Percentiles rank a stretch among this genome's conserved stretches.
Conservation (phyloP, 805 yeast genomes). For the Yamadazyma sp. region DNA sequence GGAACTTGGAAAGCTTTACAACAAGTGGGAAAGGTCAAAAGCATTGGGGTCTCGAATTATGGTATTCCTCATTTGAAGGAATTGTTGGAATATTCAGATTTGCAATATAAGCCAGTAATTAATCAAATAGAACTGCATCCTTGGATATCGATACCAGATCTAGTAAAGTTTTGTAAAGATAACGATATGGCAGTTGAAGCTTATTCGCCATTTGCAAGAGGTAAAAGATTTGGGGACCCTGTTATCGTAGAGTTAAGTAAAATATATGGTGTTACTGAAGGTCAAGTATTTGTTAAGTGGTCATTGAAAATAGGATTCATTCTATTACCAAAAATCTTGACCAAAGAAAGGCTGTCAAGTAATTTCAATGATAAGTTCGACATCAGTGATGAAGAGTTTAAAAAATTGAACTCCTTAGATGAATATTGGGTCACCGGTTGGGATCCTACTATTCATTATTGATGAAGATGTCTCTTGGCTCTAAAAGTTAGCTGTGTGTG, state of each 20-base stretch:
- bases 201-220: constrained; percentile 69
- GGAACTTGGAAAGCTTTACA: constrained; percentile 80
- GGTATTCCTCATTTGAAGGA: constrained; percentile 23
- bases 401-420: constrained; percentile 22
- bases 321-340: constrained; percentile 66
- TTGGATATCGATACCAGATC: constrained; percentile 58
- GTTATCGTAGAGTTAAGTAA: constrained; percentile 47
- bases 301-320: constrained; percentile 67
- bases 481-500: no score
- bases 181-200: constrained; percentile 65
- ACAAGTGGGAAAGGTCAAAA: constrained; percentile 54
- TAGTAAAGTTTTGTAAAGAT: constrained; percentile 51
- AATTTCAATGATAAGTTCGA: constrained; percentile 39
- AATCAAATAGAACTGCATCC: constrained; percentile 35
- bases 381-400: constrained; percentile 24
- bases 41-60: constrained; percentile 37
- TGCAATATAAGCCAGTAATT: constrained; percentile 27
- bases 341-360: constrained; percentile 46
- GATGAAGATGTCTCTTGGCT: no score
- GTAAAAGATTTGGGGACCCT: constrained; percentile 42
- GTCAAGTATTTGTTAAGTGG: constrained; percentile 43
- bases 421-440: constrained; percentile 13
- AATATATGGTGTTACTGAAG: constrained; percentile 48
- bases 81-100: constrained; percentile 18
- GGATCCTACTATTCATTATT: constrained; percentile 1